Evolutionary conservation across 106 monocot species (phyloP), one percentile per base, ranked within the genome.

Genomic region (Agapanthus africanus): DNA sequence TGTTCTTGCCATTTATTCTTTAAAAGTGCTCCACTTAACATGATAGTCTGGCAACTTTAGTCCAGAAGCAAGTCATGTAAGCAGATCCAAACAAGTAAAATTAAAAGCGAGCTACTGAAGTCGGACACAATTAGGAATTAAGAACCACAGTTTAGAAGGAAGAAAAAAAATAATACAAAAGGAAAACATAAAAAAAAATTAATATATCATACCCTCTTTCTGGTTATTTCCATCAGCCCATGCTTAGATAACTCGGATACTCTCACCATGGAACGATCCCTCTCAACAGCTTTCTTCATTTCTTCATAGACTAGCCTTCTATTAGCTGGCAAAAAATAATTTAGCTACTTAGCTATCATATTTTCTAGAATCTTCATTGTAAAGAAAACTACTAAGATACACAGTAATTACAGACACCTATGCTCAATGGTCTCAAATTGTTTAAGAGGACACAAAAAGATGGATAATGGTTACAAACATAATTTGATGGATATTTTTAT

Each of bases 211-310:
- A 99, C 97, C 84, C 97, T 80, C 77, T 90, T 92, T 79, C 97
- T 89, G 46, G 97, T 89, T 71, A 99, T 87, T 70, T 92, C 92
- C 97, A 99, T 99, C 70, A 99, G 77, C 30, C 97, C 92, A 77
- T 81, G 82, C 76, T 82, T 86, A 68, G 97, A 99, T 57, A 99
- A 60, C 70, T 99, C 97, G 39, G 86, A 90, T 31, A 99, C 87
- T 80, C 69, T 82, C 40, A 99, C 97, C 30, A 82, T 89, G 28
- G 95, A 99, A 21, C 79, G 72, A 66, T 99, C 97, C 54, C 79
- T 79, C 56, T 89, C 92, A 36, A 90, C 87, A 68, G 92, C 89
- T 71, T 77, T 92, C 73, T 86, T 87, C 62, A 92, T 82, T 79
- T 92, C 97, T 74, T 99, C 91, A 79, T 87, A 90, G 0, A 99